Base-by-base conservation (phyloP, 352 stramenopile genomes). In the Phytopythium litorale region DNA sequence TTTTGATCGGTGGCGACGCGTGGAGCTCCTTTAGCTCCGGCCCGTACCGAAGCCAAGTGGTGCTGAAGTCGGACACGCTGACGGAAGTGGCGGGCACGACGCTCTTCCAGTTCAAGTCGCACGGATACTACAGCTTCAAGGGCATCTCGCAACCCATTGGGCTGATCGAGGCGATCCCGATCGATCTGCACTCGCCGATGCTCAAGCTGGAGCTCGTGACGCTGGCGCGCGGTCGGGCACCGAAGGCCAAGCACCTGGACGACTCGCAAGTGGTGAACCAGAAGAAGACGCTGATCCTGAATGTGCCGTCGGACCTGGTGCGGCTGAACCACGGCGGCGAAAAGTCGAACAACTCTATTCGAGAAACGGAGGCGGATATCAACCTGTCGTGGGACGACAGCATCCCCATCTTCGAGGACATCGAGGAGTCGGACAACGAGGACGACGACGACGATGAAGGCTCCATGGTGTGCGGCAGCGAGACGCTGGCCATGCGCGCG, bases 121-220 rank as follows among this genome's bases (percentile, higher is more conserved):
- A 96, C 42, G 87, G 84, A 1, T 85, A 92, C 70, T 96, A 90
- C 60, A 76, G 52, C 45, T 96, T 96, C 68, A 96, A 96, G 67
- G 87, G 87, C 33, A 96, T 96, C n/a, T 85, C 81, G 3, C 65
- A 81, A 50, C 84, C 83, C 8, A 96, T 93, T 53, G 81, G 72
- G 0, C 75, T 96, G 32, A 71, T 96, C 28, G 87, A 96, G 66
- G 83, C 84, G 5, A 86, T 96, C 33, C 84, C 87, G 12, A 66
- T 93, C 46, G 79, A 91, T 42, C 62, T 85, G 23, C 75, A 88
- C 56, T 70, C 64, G 13, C 66, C 75, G 0, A 69, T 86, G 70
- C 54, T 79, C 49, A 84, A 65, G 58, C 68, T 64, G 56, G 76
- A 75, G n/a, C 64, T 71, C 15, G 60, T 75, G 7, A 63, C 70